Conservation (phyloP, 2,329 filamentous ascomycete species). For the Tolypocladium pustulatum region DNA sequence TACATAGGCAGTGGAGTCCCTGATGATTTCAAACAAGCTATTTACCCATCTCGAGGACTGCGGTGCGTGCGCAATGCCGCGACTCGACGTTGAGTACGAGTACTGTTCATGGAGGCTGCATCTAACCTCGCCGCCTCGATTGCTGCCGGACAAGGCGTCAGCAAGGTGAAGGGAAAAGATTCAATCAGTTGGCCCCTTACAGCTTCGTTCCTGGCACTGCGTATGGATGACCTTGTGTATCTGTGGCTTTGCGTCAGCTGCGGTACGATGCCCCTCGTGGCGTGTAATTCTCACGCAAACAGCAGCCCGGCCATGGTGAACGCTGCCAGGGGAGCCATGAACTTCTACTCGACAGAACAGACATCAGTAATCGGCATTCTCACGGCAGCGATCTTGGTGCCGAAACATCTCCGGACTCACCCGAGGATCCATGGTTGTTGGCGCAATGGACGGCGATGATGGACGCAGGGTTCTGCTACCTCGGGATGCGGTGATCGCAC, state of each 20-base stretch:
- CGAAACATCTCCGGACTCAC: conserved; percentile 8
- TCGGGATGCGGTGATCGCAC: background rate
- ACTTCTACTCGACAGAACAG: conserved; percentile 17
- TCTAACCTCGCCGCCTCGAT: background rate
- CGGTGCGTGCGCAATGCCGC: background rate
- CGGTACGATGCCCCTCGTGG: background rate
- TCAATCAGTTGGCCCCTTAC: conserved; percentile 8
- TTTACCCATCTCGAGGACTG: background rate
- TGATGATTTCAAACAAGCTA: background rate
- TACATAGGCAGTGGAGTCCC: background rate
- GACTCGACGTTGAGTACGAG: background rate
- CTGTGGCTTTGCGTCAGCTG: conserved; percentile 10
- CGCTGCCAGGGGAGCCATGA: conserved; percentile 40
- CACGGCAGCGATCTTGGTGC: background rate
- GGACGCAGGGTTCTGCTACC: background rate
- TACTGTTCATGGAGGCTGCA: background rate
- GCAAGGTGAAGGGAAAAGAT: background rate
- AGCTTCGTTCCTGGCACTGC: conserved; percentile 23
- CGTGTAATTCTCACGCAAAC: conserved; percentile 26
- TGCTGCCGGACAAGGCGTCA: background rate
- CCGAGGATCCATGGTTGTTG: conserved; percentile 15
- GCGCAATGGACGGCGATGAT: background rate
- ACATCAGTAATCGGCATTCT: background rate
- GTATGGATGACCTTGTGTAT: conserved; percentile 31
- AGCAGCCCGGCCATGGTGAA: conserved; percentile 43